These are phyloP conservation scores for Fusarium sp. DNA, from an alignment of 2,329 filamentous ascomycete species.

Conservation along the genomic window DNA sequence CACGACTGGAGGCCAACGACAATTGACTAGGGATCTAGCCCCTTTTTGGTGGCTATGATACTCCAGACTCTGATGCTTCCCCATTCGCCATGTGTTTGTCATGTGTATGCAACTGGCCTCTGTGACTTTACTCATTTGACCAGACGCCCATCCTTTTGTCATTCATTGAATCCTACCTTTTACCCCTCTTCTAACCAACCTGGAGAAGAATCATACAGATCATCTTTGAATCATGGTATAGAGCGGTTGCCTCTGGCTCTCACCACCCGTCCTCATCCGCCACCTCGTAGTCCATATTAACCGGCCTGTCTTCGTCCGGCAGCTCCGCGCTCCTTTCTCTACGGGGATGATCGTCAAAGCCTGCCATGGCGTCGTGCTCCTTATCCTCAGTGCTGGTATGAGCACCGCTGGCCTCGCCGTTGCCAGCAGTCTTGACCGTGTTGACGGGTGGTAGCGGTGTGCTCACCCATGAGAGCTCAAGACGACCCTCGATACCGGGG, in stretches of 20 bases:
- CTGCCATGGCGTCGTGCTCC: constrained; percentile 45
- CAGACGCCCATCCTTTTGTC: not conserved
- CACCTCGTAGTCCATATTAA: constrained; percentile 66
- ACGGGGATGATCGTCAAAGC: constrained; percentile 34
- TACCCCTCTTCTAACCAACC: not conserved
- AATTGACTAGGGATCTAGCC: constrained; percentile 34
- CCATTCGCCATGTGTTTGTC: not conserved
- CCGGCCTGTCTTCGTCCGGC: constrained; percentile 47
- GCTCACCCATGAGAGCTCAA: constrained; percentile 74
- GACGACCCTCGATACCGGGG: constrained; percentile 69
- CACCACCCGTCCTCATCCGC: constrained; percentile 64
- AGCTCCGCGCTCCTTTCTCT: constrained; percentile 25
- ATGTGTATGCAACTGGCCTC: not conserved
- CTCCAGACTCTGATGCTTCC: not conserved
- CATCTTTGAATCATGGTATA: not conserved
- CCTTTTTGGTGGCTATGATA: constrained; percentile 27
- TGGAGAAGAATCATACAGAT: not conserved
- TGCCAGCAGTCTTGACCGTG: constrained; percentile 11
- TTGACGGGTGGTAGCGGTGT: constrained; percentile 41
- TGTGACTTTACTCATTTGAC: not conserved
- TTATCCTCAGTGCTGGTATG: constrained; percentile 15
- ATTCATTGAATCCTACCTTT: not conserved
- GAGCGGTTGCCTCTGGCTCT: constrained; percentile 15
- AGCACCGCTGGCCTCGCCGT: constrained; percentile 16
- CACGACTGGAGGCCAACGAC: constrained; percentile 4